Percentiles rank a stretch among this genome's conserved stretches.
Evolutionary conservation across 306 rosid species (phyloP).

Genomic region (Citrullus mucosospermus): DNA sequence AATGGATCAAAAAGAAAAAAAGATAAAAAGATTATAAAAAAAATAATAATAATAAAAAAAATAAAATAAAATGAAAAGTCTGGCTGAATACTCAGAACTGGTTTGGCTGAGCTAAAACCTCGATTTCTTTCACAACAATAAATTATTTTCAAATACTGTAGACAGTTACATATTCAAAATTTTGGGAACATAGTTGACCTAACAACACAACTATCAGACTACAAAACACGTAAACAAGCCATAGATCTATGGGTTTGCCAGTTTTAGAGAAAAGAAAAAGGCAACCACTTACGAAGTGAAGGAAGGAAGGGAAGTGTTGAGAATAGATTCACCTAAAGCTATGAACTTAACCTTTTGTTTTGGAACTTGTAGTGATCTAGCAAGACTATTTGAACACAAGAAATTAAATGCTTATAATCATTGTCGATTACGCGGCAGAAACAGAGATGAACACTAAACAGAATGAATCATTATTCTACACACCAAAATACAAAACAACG

Average conservation of each 20-base stretch:
- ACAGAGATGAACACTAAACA: background rate
- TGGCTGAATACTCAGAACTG: background rate
- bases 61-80: too few relatives aligned
- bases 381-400: background rate
- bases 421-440: background rate
- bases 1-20: background rate
- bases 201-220: background rate
- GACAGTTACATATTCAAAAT: background rate
- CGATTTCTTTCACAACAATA: background rate
- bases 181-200: background rate
- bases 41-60: too few relatives aligned
- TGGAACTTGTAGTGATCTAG: background rate
- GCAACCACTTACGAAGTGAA: background rate
- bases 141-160: background rate
- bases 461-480: background rate
- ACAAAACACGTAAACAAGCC: slow-evolving; percentile 1
- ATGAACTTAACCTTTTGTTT: background rate
- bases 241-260: background rate
- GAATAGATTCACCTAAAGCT: background rate
- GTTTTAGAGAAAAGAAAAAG: background rate
- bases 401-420: background rate
- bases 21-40: too few relatives aligned
- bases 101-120: background rate
- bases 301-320: background rate
- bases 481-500: background rate